These are phyloP conservation scores for Letharia lupina DNA, from an alignment of 495 filamentous ascomycete genomes.

Conservation along the genomic window DNA sequence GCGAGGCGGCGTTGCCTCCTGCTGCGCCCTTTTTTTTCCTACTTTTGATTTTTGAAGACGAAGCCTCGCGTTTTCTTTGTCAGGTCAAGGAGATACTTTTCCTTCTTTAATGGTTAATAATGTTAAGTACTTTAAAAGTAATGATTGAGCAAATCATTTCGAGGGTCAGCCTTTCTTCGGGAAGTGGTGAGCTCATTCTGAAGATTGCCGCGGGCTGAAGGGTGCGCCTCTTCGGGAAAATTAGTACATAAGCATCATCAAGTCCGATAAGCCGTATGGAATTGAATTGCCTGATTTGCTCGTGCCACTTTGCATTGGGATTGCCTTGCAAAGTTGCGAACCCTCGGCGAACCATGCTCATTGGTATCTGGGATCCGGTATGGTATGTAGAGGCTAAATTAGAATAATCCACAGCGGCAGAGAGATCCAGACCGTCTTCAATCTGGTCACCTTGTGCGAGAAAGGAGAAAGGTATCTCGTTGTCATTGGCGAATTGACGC, in stretches of 20 bases:
- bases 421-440: not conserved
- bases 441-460: not conserved
- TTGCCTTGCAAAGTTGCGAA: not conserved
- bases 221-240: not conserved
- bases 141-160: not conserved
- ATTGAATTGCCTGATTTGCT: not conserved
- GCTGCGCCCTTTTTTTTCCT: not conserved
- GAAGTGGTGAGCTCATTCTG: slow-evolving; percentile 8
- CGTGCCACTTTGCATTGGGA: not conserved
- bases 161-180: not conserved
- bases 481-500: not conserved
- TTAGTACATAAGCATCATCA: not conserved
- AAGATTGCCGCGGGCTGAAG: not conserved
- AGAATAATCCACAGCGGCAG: not conserved
- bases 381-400: not conserved
- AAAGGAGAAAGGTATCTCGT: not conserved
- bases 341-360: not conserved
- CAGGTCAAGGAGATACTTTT: too few species aligned
- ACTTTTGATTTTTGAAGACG: not conserved
- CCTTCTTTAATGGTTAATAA: not conserved
- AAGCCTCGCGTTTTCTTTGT: not conserved
- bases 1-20: not conserved
- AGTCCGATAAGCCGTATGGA: not conserved
- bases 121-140: too few species aligned
- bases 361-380: not conserved